phyloP scores from a whole-genome alignment of 805 yeast species.

The Yarrowia sp. region DNA sequence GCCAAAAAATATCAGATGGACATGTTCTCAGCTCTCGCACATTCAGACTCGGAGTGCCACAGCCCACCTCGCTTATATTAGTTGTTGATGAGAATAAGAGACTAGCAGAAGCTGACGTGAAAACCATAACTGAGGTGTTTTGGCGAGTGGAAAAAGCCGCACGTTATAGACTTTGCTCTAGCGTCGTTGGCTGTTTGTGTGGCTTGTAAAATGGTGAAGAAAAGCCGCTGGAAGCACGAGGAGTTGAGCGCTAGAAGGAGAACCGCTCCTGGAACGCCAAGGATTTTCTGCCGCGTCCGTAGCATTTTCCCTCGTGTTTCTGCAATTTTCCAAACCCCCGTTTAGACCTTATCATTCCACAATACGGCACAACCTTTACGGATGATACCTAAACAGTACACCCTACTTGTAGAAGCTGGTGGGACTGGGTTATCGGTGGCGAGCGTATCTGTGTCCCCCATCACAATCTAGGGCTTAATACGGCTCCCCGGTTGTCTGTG shows the following conservation, averaged over 20 bases:
- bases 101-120: not conserved
- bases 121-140: constrained; percentile 13
- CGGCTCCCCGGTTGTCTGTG: not conserved
- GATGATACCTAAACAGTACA: not conserved
- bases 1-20: no score
- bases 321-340: not conserved
- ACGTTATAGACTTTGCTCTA: not conserved
- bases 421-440: no score
- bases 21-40: no score
- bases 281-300: no score
- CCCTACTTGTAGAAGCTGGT: not conserved
- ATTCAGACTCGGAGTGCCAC: not conserved
- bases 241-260: no score
- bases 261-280: no score
- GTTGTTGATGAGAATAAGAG: not conserved
- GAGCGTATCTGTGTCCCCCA: no score
- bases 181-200: not conserved
- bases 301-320: no score
- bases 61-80: constrained; percentile 27
- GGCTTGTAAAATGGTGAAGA: no score
- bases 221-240: no score
- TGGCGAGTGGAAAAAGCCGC: constrained; percentile 9
- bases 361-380: constrained; percentile 2
- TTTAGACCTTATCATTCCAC: not conserved
- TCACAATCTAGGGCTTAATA: not conserved